Base-by-base conservation (phyloP, 202 grass and related monocot genomes). In the Digitaria exilis region DNA sequence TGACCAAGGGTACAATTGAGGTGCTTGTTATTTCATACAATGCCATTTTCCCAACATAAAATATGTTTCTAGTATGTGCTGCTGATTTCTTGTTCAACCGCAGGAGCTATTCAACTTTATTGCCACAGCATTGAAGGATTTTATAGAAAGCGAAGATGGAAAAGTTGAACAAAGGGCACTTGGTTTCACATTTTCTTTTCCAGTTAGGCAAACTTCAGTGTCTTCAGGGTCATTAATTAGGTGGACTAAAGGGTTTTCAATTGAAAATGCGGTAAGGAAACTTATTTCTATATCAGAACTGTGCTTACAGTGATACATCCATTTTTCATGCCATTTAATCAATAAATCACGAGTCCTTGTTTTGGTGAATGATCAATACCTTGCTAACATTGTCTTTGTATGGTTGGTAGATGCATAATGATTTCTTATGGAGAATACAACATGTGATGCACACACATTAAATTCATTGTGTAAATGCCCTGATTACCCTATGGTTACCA, bases 141-240 rank as follows among this genome's bases (percentile, higher is more conserved):
- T 93, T 67, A 64, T 95, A 56, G 90, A 98, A 89, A 88, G 12
- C 76, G 88, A 95, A 55, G 90, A 90, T 76, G 85, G 56, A 26
- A 58, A 71, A 75, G 82, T 85, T 61, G 82, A 86, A 55, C 77
- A 61, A 79, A 91, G 52, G 59, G 82, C 42, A 22, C 82, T 98
- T 84, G 95, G 90, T 77, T 95, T 98, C 88, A 95, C 92, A 32
- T 95, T 98, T 90, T 93, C 95, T 87, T 98, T 93, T 66, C 92
- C 95, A 70, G 80, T 95, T 63, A 88, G 66, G 83, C 92, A 95
- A 76, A 87, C 41, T 64, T 98, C 95, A 75, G 76, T 91, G 63
- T 93, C 89, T 86, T 93, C 90, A 34, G 95, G 95, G 24, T 63
- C 86, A 83, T 90, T 98, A 66, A 91, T 98, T 82, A 90, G 90